Percentiles rank a stretch among this genome's conserved stretches.
phyloP scores from a whole-genome alignment of 1,284 basidiomycete genomes.

The Apiotrichum akiyoshidainum region DNA sequence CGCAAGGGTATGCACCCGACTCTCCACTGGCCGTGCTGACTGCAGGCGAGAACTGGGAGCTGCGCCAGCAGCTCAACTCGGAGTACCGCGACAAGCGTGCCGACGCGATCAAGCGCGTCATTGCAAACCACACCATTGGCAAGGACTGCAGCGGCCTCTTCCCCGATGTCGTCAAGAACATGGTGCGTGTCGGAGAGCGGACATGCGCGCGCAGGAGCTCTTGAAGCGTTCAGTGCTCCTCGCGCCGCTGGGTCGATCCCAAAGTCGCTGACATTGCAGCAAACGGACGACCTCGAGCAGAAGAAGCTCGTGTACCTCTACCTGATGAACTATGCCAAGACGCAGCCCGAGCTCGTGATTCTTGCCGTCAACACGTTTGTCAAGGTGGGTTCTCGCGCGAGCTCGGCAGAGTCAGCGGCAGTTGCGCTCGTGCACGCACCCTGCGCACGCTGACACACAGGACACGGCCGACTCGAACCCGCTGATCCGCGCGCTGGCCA shows the following conservation, averaged over 20 bases:
- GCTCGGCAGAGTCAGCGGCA: too few species aligned
- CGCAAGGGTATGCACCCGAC: constrained; percentile 24
- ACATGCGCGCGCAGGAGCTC: neutral
- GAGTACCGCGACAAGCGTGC: constrained; percentile 93
- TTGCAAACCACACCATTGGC: constrained; percentile 93
- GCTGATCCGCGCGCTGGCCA: constrained; percentile 90
- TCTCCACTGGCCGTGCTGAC: neutral
- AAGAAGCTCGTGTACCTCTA: constrained; percentile 85
- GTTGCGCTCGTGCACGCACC: too few species aligned
- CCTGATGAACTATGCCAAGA: constrained; percentile 98
- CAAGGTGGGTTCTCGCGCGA: constrained; percentile 49
- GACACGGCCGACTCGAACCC: constrained; percentile 96
- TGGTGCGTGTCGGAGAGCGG: constrained; percentile 53
- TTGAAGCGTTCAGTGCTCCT: too few species aligned
- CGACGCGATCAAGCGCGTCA: constrained; percentile 96
- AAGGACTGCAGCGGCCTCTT: constrained; percentile 97
- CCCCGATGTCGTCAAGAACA: constrained; percentile 97
- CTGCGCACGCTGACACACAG: constrained; percentile 50
- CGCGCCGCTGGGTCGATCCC: too few species aligned
- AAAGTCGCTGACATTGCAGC: constrained; percentile 32
- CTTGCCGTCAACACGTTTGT: constrained; percentile 99
- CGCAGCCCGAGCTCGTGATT: constrained; percentile 95
- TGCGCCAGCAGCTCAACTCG: constrained; percentile 90
- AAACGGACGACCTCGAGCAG: constrained; percentile 54
- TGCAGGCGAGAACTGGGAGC: constrained; percentile 84